These are phyloP conservation scores for Candida chilensis DNA, from an alignment of 805 yeast species.

Conservation along the genomic window DNA sequence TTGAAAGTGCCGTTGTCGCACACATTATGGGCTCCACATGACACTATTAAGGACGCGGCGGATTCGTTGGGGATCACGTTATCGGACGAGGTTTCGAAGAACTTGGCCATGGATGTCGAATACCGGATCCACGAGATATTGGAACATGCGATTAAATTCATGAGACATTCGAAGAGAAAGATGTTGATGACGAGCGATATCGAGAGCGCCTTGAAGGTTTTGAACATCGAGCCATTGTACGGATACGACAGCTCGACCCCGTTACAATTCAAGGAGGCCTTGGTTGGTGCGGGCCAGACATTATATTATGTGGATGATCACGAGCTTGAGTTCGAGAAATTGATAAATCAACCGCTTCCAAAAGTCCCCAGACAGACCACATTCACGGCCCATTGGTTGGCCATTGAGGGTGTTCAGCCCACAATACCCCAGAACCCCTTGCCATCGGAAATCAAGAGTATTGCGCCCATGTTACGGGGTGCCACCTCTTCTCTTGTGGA, in stretches of 20 bases:
- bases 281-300: conserved; percentile 88
- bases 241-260: conserved; percentile 75
- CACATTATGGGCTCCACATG: conserved; percentile 95
- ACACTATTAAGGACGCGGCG: conserved; percentile 94
- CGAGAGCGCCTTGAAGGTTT: conserved; percentile 68
- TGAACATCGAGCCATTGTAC: conserved; percentile 91
- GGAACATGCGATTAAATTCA: conserved; percentile 92
- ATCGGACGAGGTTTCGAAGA: conserved; percentile 88
- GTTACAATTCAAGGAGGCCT: conserved; percentile 74
- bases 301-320: conserved; percentile 87
- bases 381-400: conserved; percentile 95
- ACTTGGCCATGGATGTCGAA: conserved; percentile 98
- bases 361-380: conserved; percentile 89
- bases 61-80: conserved; percentile 78
- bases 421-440: conserved; percentile 95
- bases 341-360: conserved; percentile 90
- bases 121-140: conserved; percentile 91
- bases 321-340: conserved; percentile 88
- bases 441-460: conserved; percentile 63
- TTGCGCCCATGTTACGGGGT: conserved; percentile 77
- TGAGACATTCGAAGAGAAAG: conserved; percentile 87
- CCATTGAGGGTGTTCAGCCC: conserved; percentile 98
- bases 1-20: conserved; percentile 59
- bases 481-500: conserved; percentile 28
- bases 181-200: conserved; percentile 76